Base-by-base conservation (phyloP, 2,329 filamentous ascomycete species). In the Amauroascus verrucosus region DNA sequence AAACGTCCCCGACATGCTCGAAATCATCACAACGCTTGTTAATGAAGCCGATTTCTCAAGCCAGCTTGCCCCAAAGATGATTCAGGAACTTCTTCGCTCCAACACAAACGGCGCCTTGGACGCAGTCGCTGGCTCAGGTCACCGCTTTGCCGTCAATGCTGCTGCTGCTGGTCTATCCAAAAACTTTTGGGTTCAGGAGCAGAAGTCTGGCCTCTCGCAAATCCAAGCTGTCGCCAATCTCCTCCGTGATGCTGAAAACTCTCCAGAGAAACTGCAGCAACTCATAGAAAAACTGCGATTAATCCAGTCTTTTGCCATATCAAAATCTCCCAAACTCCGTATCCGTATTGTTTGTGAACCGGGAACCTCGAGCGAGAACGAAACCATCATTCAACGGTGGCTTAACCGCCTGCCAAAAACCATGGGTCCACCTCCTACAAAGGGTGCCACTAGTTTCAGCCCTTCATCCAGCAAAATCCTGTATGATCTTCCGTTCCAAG, bases 401-500 rank as follows among this genome's bases (percentile, higher is more conserved):
- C 73, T 95, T 56, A 67, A 72, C 38, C 76, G 72, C 5, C 71
- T 85, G n/a, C 80, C 84, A 13, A 64, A 70, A 24, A 64, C 69
- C 41, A 54, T 69, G 47, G 63, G 66, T 14, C 71, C 77, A 56
- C 50, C 60, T 2, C 51, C 60, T 8, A 48, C 62, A 8, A 54
- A 64, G 45, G 37, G 28, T 26, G 7, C 51, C 8, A 35, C 46
- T 9, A 50, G 62, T 54, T 57, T 66, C 58, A 65, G 66, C 47
- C 67, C 69, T 33, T 70, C 70, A 8, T 71, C 74, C 51, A 64
- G 68, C 59, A 93, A 89, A 67, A 84, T 88, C 0, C 94, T 97
- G 71, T 97, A 95, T 71, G 85, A 91, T 22, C 77, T 98, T 16
- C 93, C 93, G 0, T 98, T 95, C 70, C 93, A 98, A 70, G 93